Evolutionary conservation across 768 basidiomycete species (phyloP), one percentile per base, ranked within the genome.

Genomic region (Suillus alpinus): DNA sequence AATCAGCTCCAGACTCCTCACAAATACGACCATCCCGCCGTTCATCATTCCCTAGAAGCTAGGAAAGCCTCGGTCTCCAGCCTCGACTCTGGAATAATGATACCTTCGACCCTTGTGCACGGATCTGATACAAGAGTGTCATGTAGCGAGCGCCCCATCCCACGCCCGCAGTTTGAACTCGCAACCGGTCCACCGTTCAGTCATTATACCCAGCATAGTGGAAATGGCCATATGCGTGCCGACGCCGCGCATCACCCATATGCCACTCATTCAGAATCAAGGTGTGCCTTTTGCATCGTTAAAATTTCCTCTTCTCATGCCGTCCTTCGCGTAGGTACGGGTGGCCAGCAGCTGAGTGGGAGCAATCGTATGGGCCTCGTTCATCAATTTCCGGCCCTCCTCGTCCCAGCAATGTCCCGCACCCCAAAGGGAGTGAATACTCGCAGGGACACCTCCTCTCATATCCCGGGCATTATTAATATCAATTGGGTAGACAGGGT

Each of bases 321-420:
- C 16, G 23, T 65, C 4, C 59, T 59, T 50, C 41, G 23, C 18
- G 2, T 29, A 50, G 61, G 40, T 69, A 64, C 39, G 39, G 18
- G 20, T 44, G 51, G 52, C 9, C 58, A 63, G 63, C 62, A n/a
- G 58, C 58, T 23, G 68, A 70, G 40, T 70, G 69, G 69, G 47
- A 64, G n/a, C 55, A 57, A 10, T 57, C 60, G 56, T 63, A 63
- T 57, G 59, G 59, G 43, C 58, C 53, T 36, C 53, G 53, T 41
- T 41, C 51, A 31, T 26, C 29, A 12, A 41, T 20, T 31, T n/a
- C 16, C 32, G 56, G 34, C 37, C 16, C 31, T 52, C 31, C 39
- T 29, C 62, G 58, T 58, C 44, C 57, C 23, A 50, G 50, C 29
- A 61, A 39, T 39, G 8, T 50, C 39, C 44, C 55, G 20, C 66